Percentiles rank a stretch among this genome's conserved stretches.
phyloP scores from a whole-genome alignment of 208 protist species.

The Crithidia expoeki region DNA sequence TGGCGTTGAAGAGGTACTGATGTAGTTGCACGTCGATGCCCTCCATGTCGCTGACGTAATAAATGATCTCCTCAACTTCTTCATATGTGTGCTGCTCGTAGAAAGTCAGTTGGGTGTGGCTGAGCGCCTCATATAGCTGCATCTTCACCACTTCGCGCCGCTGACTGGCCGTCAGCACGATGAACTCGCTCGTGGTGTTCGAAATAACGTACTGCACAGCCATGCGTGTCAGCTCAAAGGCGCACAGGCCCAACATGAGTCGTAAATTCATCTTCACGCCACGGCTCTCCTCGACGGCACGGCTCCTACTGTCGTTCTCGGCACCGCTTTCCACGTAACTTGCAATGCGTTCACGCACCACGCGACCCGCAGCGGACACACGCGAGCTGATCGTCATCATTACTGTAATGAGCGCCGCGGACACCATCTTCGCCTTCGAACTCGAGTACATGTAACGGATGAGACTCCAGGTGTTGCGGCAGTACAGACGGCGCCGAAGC shows the following conservation, averaged over 20 bases:
- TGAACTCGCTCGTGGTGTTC: conserved; percentile 51
- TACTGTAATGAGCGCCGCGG: conserved; percentile 42
- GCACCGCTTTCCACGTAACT: conserved; percentile 22
- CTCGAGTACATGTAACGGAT: conserved; percentile 51
- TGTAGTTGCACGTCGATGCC: conserved; percentile 77
- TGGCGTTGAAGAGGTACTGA: conserved; percentile 46
- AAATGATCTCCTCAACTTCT: conserved; percentile 69
- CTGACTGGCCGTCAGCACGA: conserved; percentile 40
- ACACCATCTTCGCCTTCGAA: conserved; percentile 42
- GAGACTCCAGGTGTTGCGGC: conserved; percentile 53
- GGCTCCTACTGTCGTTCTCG: background rate
- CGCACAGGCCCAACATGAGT: conserved; percentile 34
- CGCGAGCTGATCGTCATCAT: conserved; percentile 52
- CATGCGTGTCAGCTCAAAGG: conserved; percentile 53
- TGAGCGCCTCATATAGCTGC: conserved; percentile 66
- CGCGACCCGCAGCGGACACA: conserved; percentile 40
- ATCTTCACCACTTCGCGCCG: conserved; percentile 55
- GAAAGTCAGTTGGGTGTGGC: conserved; percentile 55
- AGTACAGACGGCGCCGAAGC: conserved; percentile 32
- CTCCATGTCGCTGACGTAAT: conserved; percentile 81
- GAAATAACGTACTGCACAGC: conserved; percentile 42
- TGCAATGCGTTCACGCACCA: conserved; percentile 42
- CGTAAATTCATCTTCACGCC: conserved; percentile 10
- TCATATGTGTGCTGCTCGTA: conserved; percentile 65
- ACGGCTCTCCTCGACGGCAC: background rate